A percentile compares a stretch with the other conserved stretches of the same genome.
Conservation (phyloP, 2,329 filamentous ascomycete species). For the Aspergillus fumigatiaffinis region DNA sequence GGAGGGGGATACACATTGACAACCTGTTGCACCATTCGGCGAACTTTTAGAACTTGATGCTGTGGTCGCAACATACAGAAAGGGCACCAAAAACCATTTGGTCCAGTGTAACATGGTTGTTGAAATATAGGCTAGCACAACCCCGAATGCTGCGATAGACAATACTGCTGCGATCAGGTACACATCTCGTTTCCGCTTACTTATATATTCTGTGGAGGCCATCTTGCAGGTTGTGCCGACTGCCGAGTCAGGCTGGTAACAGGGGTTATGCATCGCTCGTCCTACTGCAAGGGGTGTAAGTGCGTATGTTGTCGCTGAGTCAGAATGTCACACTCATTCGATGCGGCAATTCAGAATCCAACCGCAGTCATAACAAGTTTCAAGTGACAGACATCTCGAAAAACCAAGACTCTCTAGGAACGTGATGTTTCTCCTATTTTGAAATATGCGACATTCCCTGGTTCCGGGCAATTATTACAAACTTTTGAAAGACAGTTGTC, state of each 20-base stretch:
- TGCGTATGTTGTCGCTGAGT: neutral
- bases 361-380: neutral
- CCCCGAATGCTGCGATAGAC: neutral
- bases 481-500: too few relatives aligned
- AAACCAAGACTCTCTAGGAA: too few relatives aligned
- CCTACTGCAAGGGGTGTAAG: neutral
- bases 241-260: neutral
- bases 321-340: neutral
- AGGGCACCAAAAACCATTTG: neutral
- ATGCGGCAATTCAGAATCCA: neutral
- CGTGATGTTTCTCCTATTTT: neutral
- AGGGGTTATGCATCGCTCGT: neutral
- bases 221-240: neutral
- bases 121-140: neutral
- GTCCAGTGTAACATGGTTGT: neutral
- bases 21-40: neutral
- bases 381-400: too few relatives aligned
- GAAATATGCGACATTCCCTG: neutral
- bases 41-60: neutral
- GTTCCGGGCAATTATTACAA: too few relatives aligned
- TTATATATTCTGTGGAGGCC: neutral
- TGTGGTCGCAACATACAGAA: neutral
- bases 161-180: neutral
- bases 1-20: conserved; percentile 25
- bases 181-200: neutral